phyloP scores from a whole-genome alignment of 177 flowering plant species.

The Vitis hybrid region DNA sequence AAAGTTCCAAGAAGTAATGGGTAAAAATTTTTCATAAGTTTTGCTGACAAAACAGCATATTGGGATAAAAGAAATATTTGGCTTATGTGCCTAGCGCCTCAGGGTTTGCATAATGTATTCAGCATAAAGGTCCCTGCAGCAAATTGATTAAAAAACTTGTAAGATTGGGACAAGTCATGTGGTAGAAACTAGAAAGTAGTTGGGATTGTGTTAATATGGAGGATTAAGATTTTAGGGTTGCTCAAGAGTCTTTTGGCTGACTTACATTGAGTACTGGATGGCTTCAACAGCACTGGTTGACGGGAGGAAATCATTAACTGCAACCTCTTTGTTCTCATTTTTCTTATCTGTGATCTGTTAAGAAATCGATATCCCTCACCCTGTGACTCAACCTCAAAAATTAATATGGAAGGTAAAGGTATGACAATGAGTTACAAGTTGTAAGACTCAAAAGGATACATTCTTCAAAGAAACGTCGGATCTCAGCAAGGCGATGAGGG shows the following conservation, averaged over 20 bases:
- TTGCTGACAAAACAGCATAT: slow-evolving; percentile 6
- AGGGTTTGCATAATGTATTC: slow-evolving; percentile 54
- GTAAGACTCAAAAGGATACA: slow-evolving; percentile 48
- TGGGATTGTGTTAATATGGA: too few relatives aligned
- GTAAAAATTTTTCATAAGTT: not conserved
- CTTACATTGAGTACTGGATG: slow-evolving; percentile 57
- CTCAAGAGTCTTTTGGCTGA: not conserved
- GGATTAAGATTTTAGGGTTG: not conserved
- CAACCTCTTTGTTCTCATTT: slow-evolving; percentile 69
- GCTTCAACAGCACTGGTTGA: slow-evolving; percentile 36
- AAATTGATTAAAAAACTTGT: not conserved
- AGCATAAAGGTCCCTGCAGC: slow-evolving; percentile 57
- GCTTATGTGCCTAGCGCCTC: slow-evolving; percentile 29
- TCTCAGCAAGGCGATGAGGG: slow-evolving; percentile 78
- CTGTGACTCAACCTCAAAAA: not conserved
- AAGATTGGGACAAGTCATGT: too few relatives aligned
- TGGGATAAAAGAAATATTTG: not conserved
- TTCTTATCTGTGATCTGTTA: slow-evolving; percentile 46
- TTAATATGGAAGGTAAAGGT: not conserved
- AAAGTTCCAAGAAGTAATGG: not conserved
- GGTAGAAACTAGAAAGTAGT: too few relatives aligned
- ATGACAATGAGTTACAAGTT: not conserved
- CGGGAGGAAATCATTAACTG: slow-evolving; percentile 52
- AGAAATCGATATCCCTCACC: not conserved
- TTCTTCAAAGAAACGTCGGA: slow-evolving; percentile 82